A percentile compares a stretch with the other conserved stretches of the same genome.
These are phyloP conservation scores for Truncatella angustata DNA, from an alignment of 2,329 filamentous ascomycete genomes.

Conservation along the genomic window DNA sequence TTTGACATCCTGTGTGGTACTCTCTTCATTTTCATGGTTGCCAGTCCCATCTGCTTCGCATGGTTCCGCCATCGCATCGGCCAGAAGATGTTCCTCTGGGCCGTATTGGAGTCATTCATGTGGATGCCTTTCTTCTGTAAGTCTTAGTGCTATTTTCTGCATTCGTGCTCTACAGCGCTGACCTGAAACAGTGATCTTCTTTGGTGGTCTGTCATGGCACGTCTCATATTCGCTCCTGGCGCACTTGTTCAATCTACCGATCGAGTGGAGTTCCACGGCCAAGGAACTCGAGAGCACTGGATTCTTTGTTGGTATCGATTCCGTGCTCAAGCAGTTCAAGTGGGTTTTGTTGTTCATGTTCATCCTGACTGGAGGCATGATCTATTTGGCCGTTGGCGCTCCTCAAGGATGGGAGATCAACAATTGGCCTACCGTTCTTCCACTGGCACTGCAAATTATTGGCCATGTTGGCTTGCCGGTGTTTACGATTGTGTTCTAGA, in stretches of 20 bases:
- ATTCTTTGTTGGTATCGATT: conserved; percentile 32
- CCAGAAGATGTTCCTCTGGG: conserved; percentile 18
- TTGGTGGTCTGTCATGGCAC: conserved; percentile 28
- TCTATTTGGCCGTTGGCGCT: neutral
- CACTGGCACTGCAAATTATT: neutral
- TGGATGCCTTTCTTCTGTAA: conserved; percentile 22
- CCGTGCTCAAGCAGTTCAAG: conserved; percentile 45
- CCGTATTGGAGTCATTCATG: conserved; percentile 22
- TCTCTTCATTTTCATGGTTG: neutral
- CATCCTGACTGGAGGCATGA: neutral
- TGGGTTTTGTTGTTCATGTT: conserved; percentile 19
- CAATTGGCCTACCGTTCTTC: neutral
- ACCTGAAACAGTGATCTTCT: conserved; percentile 20
- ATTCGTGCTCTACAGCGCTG: neutral
- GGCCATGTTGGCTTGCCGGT: neutral
- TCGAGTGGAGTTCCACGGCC: conserved; percentile 27
- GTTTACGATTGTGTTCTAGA: neutral
- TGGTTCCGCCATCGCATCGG: neutral
- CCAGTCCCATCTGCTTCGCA: neutral
- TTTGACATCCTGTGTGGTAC: neutral
- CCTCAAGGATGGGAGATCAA: neutral
- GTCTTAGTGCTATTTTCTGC: neutral
- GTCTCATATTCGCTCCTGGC: conserved; percentile 25
- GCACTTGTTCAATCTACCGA: conserved; percentile 25
- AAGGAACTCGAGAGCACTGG: conserved; percentile 27